Conservation (phyloP, 106 monocot species). For the Apostasia ramifera region DNA sequence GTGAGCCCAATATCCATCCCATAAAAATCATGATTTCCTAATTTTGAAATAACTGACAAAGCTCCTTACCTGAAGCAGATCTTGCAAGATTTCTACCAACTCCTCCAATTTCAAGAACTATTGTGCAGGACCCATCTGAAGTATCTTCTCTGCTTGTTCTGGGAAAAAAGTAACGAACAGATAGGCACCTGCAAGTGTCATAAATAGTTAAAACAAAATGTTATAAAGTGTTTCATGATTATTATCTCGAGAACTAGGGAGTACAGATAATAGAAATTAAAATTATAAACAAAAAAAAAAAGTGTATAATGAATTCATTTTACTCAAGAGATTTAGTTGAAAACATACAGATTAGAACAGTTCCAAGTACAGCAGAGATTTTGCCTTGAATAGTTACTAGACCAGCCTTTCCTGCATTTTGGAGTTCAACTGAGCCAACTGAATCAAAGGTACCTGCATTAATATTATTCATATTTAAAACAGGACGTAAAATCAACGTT, state of each 20-base stretch:
- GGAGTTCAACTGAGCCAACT: conserved; percentile 63
- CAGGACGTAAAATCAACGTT: too few species aligned
- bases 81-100: too few species aligned
- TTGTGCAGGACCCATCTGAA: conserved; percentile 41
- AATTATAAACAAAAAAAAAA: too few species aligned
- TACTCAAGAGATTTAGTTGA: background rate
- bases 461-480: too few species aligned
- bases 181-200: conserved; percentile 57
- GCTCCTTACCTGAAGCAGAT: too few species aligned
- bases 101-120: conserved; percentile 5
- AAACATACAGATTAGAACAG: conserved; percentile 78
- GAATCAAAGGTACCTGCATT: conserved; percentile 83
- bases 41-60: too few species aligned
- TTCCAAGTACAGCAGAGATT: conserved; percentile 86
- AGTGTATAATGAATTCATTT: too few species aligned
- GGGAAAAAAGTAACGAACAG: conserved; percentile 94
- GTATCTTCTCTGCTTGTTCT: conserved; percentile 87
- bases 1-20: too few species aligned
- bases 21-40: too few species aligned
- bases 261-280: too few species aligned
- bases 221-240: too few species aligned
- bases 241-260: too few species aligned
- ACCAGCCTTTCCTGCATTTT: conserved; percentile 94
- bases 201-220: background rate
- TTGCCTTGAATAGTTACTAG: conserved; percentile 92